Conservation (phyloP, 2,329 filamentous ascomycete genomes). For the Colletotrichum noveboracense region DNA sequence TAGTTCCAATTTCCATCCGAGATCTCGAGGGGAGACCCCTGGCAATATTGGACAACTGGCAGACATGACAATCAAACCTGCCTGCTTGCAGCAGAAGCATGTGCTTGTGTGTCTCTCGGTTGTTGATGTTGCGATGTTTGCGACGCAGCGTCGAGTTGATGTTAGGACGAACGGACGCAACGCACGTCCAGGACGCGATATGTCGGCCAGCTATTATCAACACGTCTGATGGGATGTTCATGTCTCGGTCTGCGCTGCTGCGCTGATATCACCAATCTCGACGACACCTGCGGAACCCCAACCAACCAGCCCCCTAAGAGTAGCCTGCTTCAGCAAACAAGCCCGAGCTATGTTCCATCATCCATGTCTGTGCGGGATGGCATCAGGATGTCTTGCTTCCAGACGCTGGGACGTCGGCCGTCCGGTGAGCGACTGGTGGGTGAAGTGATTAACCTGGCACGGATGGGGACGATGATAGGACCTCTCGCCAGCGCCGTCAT, state of each 20-base stretch:
- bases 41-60: conserved; percentile 20
- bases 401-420: neutral
- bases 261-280: neutral
- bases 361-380: conserved; percentile 12
- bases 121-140: neutral
- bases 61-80: conserved; percentile 19
- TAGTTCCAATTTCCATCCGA: conserved; percentile 13
- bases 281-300: neutral
- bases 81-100: conserved; percentile 10
- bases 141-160: neutral
- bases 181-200: neutral
- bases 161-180: neutral
- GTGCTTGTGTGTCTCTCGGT: conserved; percentile 10
- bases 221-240: neutral
- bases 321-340: neutral
- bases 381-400: conserved; percentile 7
- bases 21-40: conserved; percentile 21
- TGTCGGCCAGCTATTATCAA: neutral
- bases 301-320: neutral
- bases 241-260: neutral
- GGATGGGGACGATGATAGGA: neutral
- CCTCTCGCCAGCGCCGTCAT: neutral
- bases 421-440: conserved; percentile 1
- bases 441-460: neutral
- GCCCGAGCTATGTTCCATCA: neutral